Evolutionary conservation across 1,284 basidiomycete genomes (phyloP).

Genomic region (Boletellus deceptivus): DNA sequence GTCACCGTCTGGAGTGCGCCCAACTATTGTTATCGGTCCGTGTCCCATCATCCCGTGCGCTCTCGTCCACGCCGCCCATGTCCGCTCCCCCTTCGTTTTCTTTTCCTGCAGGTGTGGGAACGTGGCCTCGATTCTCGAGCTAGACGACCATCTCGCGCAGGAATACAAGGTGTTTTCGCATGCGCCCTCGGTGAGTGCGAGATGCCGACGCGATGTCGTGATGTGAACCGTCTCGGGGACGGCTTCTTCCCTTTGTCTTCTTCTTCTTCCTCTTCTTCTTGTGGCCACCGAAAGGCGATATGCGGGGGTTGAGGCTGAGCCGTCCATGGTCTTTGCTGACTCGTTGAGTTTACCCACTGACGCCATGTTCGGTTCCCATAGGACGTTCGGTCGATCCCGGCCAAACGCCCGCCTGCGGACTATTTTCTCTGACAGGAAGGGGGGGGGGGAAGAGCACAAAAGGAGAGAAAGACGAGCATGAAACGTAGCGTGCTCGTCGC

Average conservation of each 20-base stretch:
- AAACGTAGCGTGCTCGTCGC: neutral
- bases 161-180: conserved; percentile 90
- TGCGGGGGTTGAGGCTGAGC: conserved; percentile 23
- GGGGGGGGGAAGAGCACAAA: too few species aligned
- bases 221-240: too few species aligned
- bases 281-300: conserved; percentile 29
- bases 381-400: conserved; percentile 85
- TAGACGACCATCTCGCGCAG: conserved; percentile 88
- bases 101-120: conserved; percentile 74
- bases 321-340: conserved; percentile 3
- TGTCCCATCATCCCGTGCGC: too few species aligned
- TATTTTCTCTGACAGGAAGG: conserved; percentile 59
- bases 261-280: conserved; percentile 12
- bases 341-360: too few species aligned
- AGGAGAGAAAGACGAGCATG: neutral
- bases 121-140: conserved; percentile 88
- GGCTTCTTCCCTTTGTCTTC: too few species aligned
- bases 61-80: too few species aligned
- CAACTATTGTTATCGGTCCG: conserved; percentile 94
- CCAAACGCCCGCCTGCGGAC: conserved; percentile 85
- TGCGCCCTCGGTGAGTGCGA: conserved; percentile 66
- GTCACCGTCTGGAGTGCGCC: conserved; percentile 99
- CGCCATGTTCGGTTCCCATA: conserved; percentile 27
- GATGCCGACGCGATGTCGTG: too few species aligned
- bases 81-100: too few species aligned